A percentile compares a stretch with the other conserved stretches of the same genome.
These are phyloP conservation scores for Talinum fruticosum DNA, from an alignment of 148 eudicot genomes.

Conservation along the genomic window DNA sequence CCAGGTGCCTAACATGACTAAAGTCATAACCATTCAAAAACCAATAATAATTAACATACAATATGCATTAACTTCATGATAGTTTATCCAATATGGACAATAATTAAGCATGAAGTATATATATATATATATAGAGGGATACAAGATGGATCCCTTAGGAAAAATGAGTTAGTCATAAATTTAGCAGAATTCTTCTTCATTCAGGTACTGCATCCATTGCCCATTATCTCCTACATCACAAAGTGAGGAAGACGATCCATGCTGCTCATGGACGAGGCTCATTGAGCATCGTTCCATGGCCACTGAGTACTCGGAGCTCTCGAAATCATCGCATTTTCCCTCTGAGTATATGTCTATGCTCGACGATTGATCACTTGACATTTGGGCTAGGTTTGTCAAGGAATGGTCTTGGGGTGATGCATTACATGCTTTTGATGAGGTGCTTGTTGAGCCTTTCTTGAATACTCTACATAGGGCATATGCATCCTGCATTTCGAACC, in stretches of 20 bases:
- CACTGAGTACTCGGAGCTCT: slow-evolving; percentile 40
- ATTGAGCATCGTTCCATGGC: slow-evolving; percentile 40
- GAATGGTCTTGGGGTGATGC: slow-evolving; percentile 27
- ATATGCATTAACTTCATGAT: background rate
- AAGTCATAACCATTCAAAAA: background rate
- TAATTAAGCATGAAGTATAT: slow-evolving; percentile 2
- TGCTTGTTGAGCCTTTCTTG: slow-evolving; percentile 41
- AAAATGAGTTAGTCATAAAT: background rate
- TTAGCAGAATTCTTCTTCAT: slow-evolving; percentile 53
- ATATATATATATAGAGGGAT: slow-evolving; percentile 3
- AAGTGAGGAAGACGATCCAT: slow-evolving; percentile 25
- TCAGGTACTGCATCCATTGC: slow-evolving; percentile 81
- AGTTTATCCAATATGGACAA: slow-evolving; percentile 12
- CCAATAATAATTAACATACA: background rate
- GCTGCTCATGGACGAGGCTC: slow-evolving; percentile 9
- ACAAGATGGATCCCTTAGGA: slow-evolving; percentile 7
- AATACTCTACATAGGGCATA: slow-evolving; percentile 65
- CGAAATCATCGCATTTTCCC: slow-evolving; percentile 60
- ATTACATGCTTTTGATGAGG: slow-evolving; percentile 1
- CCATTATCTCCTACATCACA: slow-evolving; percentile 36
- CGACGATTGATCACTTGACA: slow-evolving; percentile 55
- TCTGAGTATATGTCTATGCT: slow-evolving; percentile 55
- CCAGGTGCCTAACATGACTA: background rate
- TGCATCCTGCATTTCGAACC: slow-evolving; percentile 42
- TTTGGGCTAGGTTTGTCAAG: slow-evolving; percentile 32